Base-by-base conservation (phyloP, 495 filamentous ascomycete species). In the Xylaria acuta region DNA sequence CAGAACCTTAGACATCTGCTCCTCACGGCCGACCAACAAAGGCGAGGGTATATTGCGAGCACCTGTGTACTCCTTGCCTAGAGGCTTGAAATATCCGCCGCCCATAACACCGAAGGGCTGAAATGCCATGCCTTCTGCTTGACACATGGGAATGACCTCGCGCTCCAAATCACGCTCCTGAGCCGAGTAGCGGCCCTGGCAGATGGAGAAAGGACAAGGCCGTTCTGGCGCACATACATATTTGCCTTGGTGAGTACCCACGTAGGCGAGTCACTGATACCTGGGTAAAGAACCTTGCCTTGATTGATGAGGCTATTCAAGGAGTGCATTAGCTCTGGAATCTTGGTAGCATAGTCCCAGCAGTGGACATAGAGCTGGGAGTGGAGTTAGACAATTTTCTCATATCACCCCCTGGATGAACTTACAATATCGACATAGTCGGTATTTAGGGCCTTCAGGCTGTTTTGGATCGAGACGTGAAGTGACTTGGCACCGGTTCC, bases 211-310 rank as follows among this genome's bases (percentile, higher is more conserved):
- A 22, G 81, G 87, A 18, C 83, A 82, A 1, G 89, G 75, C 16
- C 83, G 64, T 90, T 84, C n/a, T 86, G 78, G 4, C 88, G 84
- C 3, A 88, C 88, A 73, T 89, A 88, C 73, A 86, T 76, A 67
- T 90, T 90, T 8, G 86, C 86, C 70, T 87, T 88, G 38, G 77
- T 74, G 11, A 90, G 87, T 8, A 90, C 69, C 87, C 88, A 90
- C 7, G 88, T 87, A 0, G 88, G 88, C 1, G 87, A 87, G 75
- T 92, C 88, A 11, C 80, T 85, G 58, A 90, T 83, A 16, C 89
- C 90, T 1, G 91, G 83, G 66, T 91, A 91, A 3, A 90, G 74
- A 0, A 91, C 88, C 75, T 90, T 90, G 12, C 89, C 88, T 11
- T 80, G 67, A 0, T 64, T 41, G 32, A 90, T 84, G 4, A 90